Percentiles rank a stretch among this genome's conserved stretches.
Conservation (phyloP, 805 yeast genomes). For the Myxozyma udenii region DNA sequence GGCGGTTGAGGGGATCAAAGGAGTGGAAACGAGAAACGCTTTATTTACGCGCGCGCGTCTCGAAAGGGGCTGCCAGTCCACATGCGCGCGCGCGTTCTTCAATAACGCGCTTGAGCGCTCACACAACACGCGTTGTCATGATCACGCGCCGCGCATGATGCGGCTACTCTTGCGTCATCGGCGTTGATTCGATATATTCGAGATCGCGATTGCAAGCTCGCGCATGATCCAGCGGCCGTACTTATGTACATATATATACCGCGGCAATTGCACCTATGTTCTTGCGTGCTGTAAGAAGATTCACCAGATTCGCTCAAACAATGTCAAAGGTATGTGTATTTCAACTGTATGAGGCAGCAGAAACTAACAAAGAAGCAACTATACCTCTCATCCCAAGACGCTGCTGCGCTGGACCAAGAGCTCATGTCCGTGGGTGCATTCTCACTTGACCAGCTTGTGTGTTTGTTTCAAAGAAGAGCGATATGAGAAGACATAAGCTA, state of each 20-base stretch:
- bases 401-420: constrained; percentile 77
- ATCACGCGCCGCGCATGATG: too few relatives aligned
- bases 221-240: too few relatives aligned
- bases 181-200: too few relatives aligned
- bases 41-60: neutral
- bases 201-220: too few relatives aligned
- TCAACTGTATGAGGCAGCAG: neutral
- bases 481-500: neutral
- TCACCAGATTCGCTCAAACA: neutral
- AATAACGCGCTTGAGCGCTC: too few relatives aligned
- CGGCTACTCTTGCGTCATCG: too few relatives aligned
- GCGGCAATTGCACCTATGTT: too few relatives aligned
- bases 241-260: too few relatives aligned
- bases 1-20: neutral
- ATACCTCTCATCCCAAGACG: constrained; percentile 44
- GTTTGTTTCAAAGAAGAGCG: constrained; percentile 17
- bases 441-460: constrained; percentile 70
- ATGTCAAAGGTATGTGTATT: neutral
- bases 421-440: constrained; percentile 82
- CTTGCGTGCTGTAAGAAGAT: too few relatives aligned
- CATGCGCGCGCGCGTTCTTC: too few relatives aligned
- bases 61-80: neutral
- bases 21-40: neutral
- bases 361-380: neutral
- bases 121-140: too few relatives aligned